phyloP scores from a whole-genome alignment of 164 flowering plant species.

The Nymphaea thermarum region DNA sequence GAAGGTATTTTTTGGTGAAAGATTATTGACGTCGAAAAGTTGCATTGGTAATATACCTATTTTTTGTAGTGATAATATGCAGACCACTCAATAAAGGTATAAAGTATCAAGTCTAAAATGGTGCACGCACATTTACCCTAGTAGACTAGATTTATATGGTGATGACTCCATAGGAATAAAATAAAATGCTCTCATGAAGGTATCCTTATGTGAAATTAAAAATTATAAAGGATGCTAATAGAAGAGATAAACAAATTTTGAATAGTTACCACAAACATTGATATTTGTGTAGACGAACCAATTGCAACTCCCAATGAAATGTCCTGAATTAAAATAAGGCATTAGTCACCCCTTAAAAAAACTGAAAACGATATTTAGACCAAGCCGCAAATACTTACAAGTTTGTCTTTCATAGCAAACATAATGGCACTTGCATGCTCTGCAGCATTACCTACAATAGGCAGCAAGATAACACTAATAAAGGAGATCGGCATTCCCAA shows the following conservation, averaged over 20 bases:
- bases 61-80: too few relatives aligned
- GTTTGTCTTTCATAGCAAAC: constrained; percentile 75
- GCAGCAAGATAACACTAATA: constrained; percentile 63
- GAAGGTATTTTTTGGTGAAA: too few relatives aligned
- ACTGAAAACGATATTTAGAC: neutral
- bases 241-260: neutral
- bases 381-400: constrained; percentile 26
- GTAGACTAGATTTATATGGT: too few relatives aligned
- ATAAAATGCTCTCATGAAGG: too few relatives aligned
- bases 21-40: too few relatives aligned
- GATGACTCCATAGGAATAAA: too few relatives aligned
- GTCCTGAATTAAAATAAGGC: constrained; percentile 24
- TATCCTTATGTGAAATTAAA: too few relatives aligned
- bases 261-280: constrained; percentile 51
- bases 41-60: too few relatives aligned
- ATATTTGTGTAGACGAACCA: constrained; percentile 62
- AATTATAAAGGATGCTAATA: too few relatives aligned
- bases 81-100: too few relatives aligned
- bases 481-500: constrained; percentile 57
- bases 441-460: constrained; percentile 80
- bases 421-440: constrained; percentile 80
- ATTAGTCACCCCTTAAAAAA: neutral
- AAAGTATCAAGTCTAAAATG: too few relatives aligned
- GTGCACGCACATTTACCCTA: too few relatives aligned
- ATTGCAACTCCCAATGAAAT: constrained; percentile 66